These are phyloP conservation scores for Lagenaria siceraria DNA, from an alignment of 306 rosid species.

Conservation along the genomic window DNA sequence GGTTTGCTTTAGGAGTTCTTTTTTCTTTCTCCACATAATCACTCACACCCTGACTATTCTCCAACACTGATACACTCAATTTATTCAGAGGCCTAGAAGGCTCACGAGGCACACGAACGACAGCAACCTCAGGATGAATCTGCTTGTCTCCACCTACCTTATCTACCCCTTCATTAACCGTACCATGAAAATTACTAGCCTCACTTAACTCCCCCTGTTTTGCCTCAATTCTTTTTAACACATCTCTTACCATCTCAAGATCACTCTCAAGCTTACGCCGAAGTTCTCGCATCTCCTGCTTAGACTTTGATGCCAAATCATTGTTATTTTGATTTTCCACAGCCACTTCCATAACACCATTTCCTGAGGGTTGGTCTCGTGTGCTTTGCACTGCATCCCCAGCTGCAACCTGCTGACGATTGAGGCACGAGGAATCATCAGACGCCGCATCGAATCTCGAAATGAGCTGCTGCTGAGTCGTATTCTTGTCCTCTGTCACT, in stretches of 20 bases:
- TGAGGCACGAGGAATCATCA: conserved; percentile 33
- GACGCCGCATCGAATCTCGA: conserved; percentile 26
- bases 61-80: conserved; percentile 48
- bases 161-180: conserved; percentile 20
- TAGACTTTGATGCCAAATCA: conserved; percentile 32
- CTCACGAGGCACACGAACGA: conserved; percentile 42
- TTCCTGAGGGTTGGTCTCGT: conserved; percentile 27
- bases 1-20: conserved; percentile 92
- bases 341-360: conserved; percentile 21
- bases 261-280: conserved; percentile 57
- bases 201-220: conserved; percentile 58
- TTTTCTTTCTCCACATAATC: conserved; percentile 83
- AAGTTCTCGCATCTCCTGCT: conserved; percentile 46
- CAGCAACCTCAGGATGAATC: conserved; percentile 56
- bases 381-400: conserved; percentile 14
- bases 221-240: conserved; percentile 64
- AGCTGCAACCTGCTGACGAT: conserved; percentile 18
- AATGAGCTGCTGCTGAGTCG: conserved; percentile 19
- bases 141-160: conserved; percentile 43
- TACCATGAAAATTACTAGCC: conserved; percentile 20
- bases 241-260: conserved; percentile 47
- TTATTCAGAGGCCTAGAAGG: conserved; percentile 53
- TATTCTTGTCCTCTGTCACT: conserved; percentile 25
- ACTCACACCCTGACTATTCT: conserved; percentile 53
- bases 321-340: conserved; percentile 28